A percentile compares a stretch with the other conserved stretches of the same genome.
phyloP scores from a whole-genome alignment of 148 eudicot species.

The Rhododendron kiyosumense region DNA sequence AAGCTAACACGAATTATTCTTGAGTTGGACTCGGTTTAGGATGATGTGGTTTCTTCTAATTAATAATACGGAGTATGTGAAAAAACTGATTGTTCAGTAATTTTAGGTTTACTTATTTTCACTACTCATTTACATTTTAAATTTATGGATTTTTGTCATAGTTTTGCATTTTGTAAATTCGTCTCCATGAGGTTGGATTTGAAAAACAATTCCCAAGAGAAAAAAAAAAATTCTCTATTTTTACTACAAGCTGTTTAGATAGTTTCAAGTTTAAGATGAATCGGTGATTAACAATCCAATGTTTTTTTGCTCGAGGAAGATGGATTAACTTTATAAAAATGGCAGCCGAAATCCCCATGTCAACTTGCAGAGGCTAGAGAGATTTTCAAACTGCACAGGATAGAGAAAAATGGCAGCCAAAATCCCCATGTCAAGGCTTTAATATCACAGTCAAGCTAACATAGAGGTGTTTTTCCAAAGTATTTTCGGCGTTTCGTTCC shows the following conservation, averaged over 20 bases:
- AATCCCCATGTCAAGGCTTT: constrained; percentile 15
- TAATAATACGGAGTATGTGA: too few relatives aligned
- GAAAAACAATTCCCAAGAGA: too few relatives aligned
- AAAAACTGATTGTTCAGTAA: too few relatives aligned
- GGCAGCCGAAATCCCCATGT: constrained; percentile 25
- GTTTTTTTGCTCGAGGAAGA: constrained; percentile 51
- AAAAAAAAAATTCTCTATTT: neutral
- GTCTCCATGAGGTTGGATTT: too few relatives aligned
- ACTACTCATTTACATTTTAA: too few relatives aligned
- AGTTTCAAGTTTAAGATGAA: neutral
- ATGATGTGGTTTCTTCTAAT: too few relatives aligned
- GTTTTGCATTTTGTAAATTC: too few relatives aligned
- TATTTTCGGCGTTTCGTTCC: too few relatives aligned
- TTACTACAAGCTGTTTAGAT: neutral
- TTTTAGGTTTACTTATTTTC: too few relatives aligned
- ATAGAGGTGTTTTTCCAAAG: constrained; percentile 29
- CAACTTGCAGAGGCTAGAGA: constrained; percentile 25
- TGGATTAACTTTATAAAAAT: constrained; percentile 31
- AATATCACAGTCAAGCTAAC: constrained; percentile 27
- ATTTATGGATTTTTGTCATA: too few relatives aligned
- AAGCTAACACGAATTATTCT: too few relatives aligned
- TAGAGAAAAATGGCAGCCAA: constrained; percentile 12
- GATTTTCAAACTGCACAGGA: constrained; percentile 65
- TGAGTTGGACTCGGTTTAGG: too few relatives aligned
- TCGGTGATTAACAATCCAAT: neutral